These are phyloP conservation scores for Tricholoma bakamatsutake DNA, from an alignment of 768 basidiomycete species.

Conservation along the genomic window DNA sequence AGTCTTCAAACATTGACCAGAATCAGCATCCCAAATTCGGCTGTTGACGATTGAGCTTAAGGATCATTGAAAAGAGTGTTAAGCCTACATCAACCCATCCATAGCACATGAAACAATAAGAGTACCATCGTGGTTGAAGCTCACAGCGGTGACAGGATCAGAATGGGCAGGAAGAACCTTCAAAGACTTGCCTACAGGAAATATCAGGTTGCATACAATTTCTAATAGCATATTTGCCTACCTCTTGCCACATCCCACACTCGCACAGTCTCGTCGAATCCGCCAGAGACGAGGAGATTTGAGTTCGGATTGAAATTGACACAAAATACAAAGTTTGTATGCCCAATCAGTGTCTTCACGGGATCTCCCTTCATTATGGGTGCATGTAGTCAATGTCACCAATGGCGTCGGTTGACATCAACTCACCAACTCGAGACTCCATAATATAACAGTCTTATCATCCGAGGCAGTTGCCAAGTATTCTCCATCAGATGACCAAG, in stretches of 20 bases:
- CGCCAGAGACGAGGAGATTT: constrained; percentile 88
- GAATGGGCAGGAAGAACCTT: constrained; percentile 93
- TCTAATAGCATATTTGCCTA: constrained; percentile 21
- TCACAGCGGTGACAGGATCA: constrained; percentile 92
- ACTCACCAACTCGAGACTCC: constrained; percentile 66
- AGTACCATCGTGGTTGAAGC: constrained; percentile 92
- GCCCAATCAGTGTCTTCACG: constrained; percentile 69
- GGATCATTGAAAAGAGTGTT: not conserved
- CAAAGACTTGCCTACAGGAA: constrained; percentile 63
- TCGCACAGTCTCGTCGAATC: constrained; percentile 92
- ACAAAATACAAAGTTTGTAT: constrained; percentile 94
- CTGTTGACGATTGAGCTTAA: constrained; percentile 34
- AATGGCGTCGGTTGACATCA: not conserved
- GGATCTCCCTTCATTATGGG: constrained; percentile 40
- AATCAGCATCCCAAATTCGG: constrained; percentile 96
- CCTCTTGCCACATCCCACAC: constrained; percentile 96
- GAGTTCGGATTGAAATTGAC: constrained; percentile 88
- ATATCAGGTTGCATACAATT: not conserved
- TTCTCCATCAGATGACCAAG: constrained; percentile 80
- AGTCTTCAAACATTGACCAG: constrained; percentile 97
- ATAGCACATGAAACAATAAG: constrained; percentile 92
- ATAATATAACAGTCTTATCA: constrained; percentile 83
- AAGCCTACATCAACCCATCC: constrained; percentile 90
- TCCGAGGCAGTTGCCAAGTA: constrained; percentile 91
- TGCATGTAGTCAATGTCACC: constrained; percentile 6